A percentile compares a stretch with the other conserved stretches of the same genome.
Conservation (phyloP, 345 rosid genomes). For the Euphorbia peplus region DNA sequence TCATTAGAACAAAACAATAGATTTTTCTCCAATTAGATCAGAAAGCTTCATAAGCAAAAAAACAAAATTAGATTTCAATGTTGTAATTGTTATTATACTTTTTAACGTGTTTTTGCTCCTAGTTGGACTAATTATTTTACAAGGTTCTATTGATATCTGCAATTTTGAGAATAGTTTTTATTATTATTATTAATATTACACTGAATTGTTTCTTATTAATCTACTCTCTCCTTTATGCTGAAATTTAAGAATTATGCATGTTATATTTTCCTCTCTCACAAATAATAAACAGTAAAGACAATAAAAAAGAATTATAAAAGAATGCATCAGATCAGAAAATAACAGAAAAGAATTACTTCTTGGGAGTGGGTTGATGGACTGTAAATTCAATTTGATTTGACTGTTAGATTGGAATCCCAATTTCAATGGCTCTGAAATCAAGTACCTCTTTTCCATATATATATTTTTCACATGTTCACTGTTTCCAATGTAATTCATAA, state of each 20-base stretch:
- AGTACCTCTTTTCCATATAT: not conserved
- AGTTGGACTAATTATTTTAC: not conserved
- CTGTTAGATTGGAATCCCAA: not conserved
- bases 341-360: no score
- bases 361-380: no score
- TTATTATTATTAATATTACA: no score
- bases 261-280: no score
- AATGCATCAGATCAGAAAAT: no score
- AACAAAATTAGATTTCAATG: conserved; percentile 5
- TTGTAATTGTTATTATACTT: conserved; percentile 6
- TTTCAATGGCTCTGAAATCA: not conserved
- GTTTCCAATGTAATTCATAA: no score
- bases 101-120: not conserved
- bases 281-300: no score
- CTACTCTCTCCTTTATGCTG: no score
- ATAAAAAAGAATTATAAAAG: no score
- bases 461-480: not conserved
- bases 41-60: conserved; percentile 17
- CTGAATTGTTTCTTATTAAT: no score
- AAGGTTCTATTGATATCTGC: not conserved
- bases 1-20: conserved; percentile 1
- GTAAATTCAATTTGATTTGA: not conserved
- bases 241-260: no score
- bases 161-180: no score
- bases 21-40: conserved; percentile 8